These are phyloP conservation scores for Botrytis aclada DNA, from an alignment of 2,329 filamentous ascomycete species.

Conservation along the genomic window DNA sequence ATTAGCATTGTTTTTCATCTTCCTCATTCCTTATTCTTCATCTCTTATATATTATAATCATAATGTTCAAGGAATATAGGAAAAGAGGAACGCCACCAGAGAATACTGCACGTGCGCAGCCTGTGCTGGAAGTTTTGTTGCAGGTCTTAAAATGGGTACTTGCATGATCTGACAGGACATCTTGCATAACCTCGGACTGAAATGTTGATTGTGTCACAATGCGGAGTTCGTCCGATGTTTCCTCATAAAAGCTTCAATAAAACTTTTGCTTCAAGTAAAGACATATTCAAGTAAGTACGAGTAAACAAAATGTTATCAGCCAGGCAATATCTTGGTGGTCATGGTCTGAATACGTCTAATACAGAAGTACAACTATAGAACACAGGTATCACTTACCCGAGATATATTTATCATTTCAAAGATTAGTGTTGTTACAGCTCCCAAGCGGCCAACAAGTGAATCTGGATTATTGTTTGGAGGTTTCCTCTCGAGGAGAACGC, in stretches of 20 bases:
- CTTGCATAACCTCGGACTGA: conserved; percentile 4
- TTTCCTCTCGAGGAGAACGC: not conserved
- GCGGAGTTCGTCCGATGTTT: not conserved
- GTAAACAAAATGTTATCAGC: not conserved
- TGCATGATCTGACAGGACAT: conserved; percentile 7
- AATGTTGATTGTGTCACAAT: not conserved
- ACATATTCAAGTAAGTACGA: not conserved
- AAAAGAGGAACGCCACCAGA: not conserved
- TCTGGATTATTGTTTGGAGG: not conserved
- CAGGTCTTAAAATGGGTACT: conserved; percentile 7
- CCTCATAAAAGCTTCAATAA: not conserved
- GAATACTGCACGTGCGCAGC: not conserved
- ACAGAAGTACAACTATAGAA: not conserved
- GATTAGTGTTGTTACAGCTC: not conserved
- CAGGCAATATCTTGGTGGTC: not conserved
- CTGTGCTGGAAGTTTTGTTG: conserved; percentile 5
- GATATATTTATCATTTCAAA: not conserved
- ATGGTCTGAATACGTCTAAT: not conserved
- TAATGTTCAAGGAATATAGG: not conserved
- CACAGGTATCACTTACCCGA: not conserved
- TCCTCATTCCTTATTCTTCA: not conserved
- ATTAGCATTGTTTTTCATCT: not conserved
- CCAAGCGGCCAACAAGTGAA: not conserved
- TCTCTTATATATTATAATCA: not conserved
- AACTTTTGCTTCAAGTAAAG: not conserved